Conservation (phyloP, 352 stramenopile genomes). For the Globisporangium spiculum region DNA sequence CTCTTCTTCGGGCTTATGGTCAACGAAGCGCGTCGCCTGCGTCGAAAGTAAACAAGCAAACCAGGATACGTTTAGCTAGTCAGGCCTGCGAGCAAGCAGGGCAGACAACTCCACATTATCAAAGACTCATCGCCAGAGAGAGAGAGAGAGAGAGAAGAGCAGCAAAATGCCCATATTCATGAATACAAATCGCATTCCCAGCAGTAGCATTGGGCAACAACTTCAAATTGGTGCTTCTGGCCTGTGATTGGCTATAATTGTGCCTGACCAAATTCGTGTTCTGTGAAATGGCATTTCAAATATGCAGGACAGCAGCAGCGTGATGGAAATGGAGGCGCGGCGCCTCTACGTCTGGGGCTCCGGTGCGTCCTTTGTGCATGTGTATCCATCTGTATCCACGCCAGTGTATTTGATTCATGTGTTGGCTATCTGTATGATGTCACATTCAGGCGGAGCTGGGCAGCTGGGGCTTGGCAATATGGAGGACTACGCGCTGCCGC, state of each 20-base stretch:
- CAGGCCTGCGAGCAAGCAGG: not conserved
- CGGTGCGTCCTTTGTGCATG: slow-evolving; percentile 24
- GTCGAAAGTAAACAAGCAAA: slow-evolving; percentile 40
- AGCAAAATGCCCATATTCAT: not conserved
- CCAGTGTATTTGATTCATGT: not conserved
- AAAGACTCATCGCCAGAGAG: not conserved
- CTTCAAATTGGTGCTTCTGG: not conserved
- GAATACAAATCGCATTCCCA: not conserved
- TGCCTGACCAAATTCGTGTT: not conserved
- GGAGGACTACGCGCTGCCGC: slow-evolving; percentile 56
- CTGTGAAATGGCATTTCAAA: not conserved
- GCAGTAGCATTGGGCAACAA: not conserved
- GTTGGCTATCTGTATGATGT: not conserved
- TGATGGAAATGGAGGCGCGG: not conserved
- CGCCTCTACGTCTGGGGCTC: slow-evolving; percentile 50
- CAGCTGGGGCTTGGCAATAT: slow-evolving; percentile 59
- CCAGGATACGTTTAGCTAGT: not conserved
- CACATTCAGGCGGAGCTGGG: slow-evolving; percentile 41
- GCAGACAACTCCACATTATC: not conserved
- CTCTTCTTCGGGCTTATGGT: slow-evolving; percentile 80
- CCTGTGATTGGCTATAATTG: slow-evolving; percentile 7
- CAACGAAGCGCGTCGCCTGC: slow-evolving; percentile 68
- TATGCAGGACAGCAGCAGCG: not conserved
- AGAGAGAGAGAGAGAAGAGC: not conserved
- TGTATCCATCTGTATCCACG: no score